Percentiles rank a stretch among this genome's conserved stretches.
phyloP scores from a whole-genome alignment of 2,329 filamentous ascomycete species.

The Fusarium annulatum region DNA sequence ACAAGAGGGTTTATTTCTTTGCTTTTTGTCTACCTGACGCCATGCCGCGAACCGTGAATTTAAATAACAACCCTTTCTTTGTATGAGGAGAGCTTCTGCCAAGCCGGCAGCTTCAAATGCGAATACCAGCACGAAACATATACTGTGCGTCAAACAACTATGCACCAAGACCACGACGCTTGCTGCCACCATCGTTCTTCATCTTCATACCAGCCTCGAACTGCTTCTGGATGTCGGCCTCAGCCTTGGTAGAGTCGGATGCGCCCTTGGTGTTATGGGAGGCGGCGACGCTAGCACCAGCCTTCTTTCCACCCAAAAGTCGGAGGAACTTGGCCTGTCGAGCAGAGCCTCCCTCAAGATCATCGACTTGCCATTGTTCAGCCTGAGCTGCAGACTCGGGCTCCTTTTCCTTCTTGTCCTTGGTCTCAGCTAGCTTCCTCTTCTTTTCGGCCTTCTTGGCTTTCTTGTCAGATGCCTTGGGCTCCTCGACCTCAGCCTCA shows the following conservation, averaged over 20 bases:
- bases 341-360: constrained; percentile 61
- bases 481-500: constrained; percentile 20
- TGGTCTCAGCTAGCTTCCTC: constrained; percentile 48
- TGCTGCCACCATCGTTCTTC: constrained; percentile 63
- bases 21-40: constrained; percentile 46
- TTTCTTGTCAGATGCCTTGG: constrained; percentile 45
- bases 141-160: constrained; percentile 42
- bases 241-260: constrained; percentile 54
- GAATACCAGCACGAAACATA: not conserved
- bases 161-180: constrained; percentile 65
- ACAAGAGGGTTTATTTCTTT: constrained; percentile 37
- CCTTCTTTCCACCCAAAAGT: constrained; percentile 65
- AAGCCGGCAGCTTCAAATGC: constrained; percentile 2
- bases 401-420: constrained; percentile 33
- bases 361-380: constrained; percentile 65
- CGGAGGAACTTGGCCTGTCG: constrained; percentile 68
- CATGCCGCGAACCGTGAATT: constrained; percentile 36
- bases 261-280: constrained; percentile 41
- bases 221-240: constrained; percentile 66
- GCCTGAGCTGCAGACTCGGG: constrained; percentile 29
- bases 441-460: constrained; percentile 52
- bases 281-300: constrained; percentile 47
- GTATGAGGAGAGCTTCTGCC: constrained; percentile 4
- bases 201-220: constrained; percentile 67
- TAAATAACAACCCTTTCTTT: constrained; percentile 20